Percentiles rank a stretch among this genome's conserved stretches.
Conservation (phyloP, 2,329 filamentous ascomycete genomes). For the Parascedosporium putredinis region DNA sequence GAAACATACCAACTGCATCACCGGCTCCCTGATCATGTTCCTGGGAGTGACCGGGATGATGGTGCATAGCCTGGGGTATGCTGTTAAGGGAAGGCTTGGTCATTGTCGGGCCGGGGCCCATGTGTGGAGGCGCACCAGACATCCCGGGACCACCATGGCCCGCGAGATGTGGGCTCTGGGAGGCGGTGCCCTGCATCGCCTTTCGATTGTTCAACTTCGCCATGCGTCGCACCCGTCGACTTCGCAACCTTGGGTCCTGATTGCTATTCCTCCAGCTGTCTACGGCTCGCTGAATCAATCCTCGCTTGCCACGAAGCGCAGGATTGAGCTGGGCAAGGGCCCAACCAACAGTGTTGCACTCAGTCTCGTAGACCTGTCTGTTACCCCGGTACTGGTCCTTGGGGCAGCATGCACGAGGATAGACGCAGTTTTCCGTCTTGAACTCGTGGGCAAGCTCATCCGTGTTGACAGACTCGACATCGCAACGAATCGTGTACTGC, state of each 20-base stretch:
- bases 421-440: conserved; percentile 97
- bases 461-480: conserved; percentile 92
- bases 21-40: conserved; percentile 53
- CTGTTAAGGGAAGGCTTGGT: conserved; percentile 55
- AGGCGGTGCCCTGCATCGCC: conserved; percentile 49
- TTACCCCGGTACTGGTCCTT: conserved; percentile 98
- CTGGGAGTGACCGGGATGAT: conserved; percentile 38
- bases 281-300: conserved; percentile 90
- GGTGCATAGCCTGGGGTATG: conserved; percentile 54
- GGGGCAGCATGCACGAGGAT: conserved; percentile 84
- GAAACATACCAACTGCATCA: conserved; percentile 97
- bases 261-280: conserved; percentile 99
- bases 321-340: conserved; percentile 88
- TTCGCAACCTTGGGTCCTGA: conserved; percentile 83
- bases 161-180: conserved; percentile 52
- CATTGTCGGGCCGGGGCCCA: conserved; percentile 50
- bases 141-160: conserved; percentile 57
- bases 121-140: conserved; percentile 48
- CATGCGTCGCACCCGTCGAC: conserved; percentile 85
- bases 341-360: conserved; percentile 99
- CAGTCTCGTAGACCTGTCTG: conserved; percentile 89
- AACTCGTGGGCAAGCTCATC: conserved; percentile 78
- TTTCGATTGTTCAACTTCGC: conserved; percentile 91
- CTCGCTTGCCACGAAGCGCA: conserved; percentile 81
- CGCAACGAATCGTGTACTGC: conserved; percentile 97